Evolutionary conservation across 495 filamentous ascomycete genomes (phyloP).

Genomic region (Parathielavia appendiculata): DNA sequence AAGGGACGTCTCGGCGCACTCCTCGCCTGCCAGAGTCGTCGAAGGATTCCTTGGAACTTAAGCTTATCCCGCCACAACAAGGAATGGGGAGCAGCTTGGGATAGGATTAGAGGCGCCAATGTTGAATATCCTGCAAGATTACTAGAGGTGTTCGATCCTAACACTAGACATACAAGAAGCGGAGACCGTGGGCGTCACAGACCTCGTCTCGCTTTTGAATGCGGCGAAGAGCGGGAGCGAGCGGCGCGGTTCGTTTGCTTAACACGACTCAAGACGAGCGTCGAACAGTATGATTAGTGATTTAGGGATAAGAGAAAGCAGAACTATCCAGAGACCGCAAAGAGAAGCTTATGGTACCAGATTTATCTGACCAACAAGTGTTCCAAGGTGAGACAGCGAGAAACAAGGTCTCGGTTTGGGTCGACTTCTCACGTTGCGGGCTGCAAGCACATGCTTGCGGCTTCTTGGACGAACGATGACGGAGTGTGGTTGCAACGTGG

Average conservation of each 20-base stretch:
- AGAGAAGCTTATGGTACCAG: not conserved
- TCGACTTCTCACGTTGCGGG: not conserved
- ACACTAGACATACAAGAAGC: not conserved
- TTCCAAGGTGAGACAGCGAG: not conserved
- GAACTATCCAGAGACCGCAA: too few species aligned
- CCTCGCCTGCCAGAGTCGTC: not conserved
- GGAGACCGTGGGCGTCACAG: not conserved
- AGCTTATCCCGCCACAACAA: conserved; percentile 8
- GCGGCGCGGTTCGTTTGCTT: not conserved
- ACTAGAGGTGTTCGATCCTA: not conserved
- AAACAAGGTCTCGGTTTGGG: conserved; percentile 9
- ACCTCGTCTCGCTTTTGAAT: not conserved
- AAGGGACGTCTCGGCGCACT: conserved; percentile 15
- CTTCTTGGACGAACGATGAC: conserved; percentile 16
- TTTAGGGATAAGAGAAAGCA: too few species aligned
- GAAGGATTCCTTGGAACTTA: conserved; percentile 4
- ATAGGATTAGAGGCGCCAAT: conserved; percentile 9
- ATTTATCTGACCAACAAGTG: conserved; percentile 7
- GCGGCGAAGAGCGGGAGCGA: conserved; percentile 2
- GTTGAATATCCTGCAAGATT: not conserved
- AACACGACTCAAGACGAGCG: not conserved
- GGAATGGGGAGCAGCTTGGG: not conserved
- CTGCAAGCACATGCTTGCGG: conserved; percentile 4
- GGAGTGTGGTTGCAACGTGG: conserved; percentile 8
- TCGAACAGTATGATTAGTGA: too few species aligned